These are phyloP conservation scores for Aristolochia fimbriata DNA, from an alignment of 164 flowering plant species.

Conservation along the genomic window DNA sequence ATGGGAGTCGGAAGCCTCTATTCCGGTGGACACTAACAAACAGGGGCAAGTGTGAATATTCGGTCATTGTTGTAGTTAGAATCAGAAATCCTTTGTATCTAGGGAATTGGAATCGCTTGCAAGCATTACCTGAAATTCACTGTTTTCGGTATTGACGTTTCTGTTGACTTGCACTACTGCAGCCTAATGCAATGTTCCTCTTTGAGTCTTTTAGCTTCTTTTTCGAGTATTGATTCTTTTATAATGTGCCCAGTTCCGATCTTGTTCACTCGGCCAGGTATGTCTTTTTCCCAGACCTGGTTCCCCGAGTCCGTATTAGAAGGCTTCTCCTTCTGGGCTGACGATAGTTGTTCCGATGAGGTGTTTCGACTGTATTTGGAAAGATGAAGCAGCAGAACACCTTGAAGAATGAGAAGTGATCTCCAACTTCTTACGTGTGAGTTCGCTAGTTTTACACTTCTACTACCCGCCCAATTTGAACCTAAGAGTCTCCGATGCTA, in stretches of 20 bases:
- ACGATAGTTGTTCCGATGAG: no score
- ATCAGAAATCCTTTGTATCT: neutral
- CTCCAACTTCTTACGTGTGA: no score
- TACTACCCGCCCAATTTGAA: neutral
- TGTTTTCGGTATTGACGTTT: neutral
- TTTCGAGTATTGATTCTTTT: no score
- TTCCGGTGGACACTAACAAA: conserved; percentile 7
- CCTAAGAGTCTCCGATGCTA: no score
- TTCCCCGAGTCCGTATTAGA: no score
- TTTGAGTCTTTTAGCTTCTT: neutral
- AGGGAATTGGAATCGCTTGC: neutral
- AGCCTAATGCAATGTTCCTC: neutral
- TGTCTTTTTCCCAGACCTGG: no score
- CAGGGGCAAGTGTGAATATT: conserved; percentile 7
- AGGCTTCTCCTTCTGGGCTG: no score
- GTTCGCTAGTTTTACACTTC: neutral
- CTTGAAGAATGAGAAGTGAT: no score
- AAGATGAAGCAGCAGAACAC: no score
- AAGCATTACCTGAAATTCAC: neutral
- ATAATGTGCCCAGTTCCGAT: no score
- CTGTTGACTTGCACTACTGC: neutral
- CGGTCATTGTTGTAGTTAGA: neutral
- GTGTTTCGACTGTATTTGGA: no score
- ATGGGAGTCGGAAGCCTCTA: conserved; percentile 21
- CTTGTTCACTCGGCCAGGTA: no score